phyloP scores from a whole-genome alignment of 2,329 filamentous ascomycete species.

The Diaporthe velutina region DNA sequence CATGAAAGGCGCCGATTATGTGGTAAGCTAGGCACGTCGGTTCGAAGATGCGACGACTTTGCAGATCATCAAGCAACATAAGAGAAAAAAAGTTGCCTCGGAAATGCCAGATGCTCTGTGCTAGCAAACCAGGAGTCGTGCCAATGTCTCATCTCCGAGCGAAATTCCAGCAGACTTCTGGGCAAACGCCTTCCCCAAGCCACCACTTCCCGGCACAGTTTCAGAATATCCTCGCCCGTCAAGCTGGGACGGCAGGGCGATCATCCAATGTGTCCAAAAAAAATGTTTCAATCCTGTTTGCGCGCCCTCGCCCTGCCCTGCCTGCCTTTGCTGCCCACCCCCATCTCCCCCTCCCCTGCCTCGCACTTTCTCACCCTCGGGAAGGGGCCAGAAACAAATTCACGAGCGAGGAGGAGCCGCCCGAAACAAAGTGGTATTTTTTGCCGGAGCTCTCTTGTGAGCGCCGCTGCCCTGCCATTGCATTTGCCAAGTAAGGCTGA shows the following conservation, averaged over 20 bases:
- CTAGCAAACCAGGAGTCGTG: slow-evolving; percentile 13
- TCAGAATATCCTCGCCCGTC: slow-evolving; percentile 20
- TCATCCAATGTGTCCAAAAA: slow-evolving; percentile 12
- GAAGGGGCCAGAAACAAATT: neutral
- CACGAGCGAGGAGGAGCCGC: neutral
- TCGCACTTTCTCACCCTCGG: too few species aligned
- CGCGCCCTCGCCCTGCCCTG: neutral
- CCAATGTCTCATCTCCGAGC: slow-evolving; percentile 30
- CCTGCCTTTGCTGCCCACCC: neutral
- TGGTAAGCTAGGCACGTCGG: slow-evolving; percentile 5
- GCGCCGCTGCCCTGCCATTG: slow-evolving; percentile 2
- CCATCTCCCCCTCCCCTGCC: neutral
- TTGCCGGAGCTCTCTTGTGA: slow-evolving; percentile 17
- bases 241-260: slow-evolving; percentile 16
- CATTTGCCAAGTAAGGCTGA: slow-evolving; percentile 31
- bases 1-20: neutral
- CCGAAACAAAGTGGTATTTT: neutral
- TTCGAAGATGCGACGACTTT: slow-evolving; percentile 14
- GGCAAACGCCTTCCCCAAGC: neutral
- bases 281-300: slow-evolving; percentile 27
- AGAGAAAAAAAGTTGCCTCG: slow-evolving; percentile 1
- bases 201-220: slow-evolving; percentile 20
- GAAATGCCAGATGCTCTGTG: slow-evolving; percentile 10
- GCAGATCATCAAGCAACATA: neutral
- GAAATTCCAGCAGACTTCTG: slow-evolving; percentile 11